phyloP scores from a whole-genome alignment of 305 asterid species.

The Plantago rigida region DNA sequence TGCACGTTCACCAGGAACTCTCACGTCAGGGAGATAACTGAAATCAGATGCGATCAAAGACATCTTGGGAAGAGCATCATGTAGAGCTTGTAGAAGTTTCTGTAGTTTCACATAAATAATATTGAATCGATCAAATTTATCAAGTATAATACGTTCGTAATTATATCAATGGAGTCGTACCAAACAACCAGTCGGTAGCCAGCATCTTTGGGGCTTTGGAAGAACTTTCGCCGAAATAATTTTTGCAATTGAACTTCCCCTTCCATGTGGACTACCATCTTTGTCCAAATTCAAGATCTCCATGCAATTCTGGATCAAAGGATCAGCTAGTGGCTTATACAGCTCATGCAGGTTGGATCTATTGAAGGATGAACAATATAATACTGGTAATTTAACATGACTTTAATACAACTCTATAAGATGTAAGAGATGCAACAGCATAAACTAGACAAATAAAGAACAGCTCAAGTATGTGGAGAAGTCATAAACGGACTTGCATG shows the following conservation, averaged over 20 bases:
- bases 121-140: constrained; percentile 20
- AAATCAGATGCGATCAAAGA: constrained; percentile 90
- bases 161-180: constrained; percentile 35
- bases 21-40: constrained; percentile 91
- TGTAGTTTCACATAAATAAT: constrained; percentile 34
- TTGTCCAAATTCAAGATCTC: constrained; percentile 53
- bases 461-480: no score
- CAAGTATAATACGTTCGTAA: constrained; percentile 6
- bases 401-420: not conserved
- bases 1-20: constrained; percentile 88
- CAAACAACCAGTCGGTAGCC: constrained; percentile 97
- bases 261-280: constrained; percentile 50
- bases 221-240: constrained; percentile 53
- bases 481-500: no score
- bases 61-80: constrained; percentile 95
- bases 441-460: no score
- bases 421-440: not conserved
- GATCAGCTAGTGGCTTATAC: constrained; percentile 69
- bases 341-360: constrained; percentile 63
- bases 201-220: constrained; percentile 86
- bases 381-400: constrained; percentile 14
- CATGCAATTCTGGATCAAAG: constrained; percentile 67
- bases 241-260: constrained; percentile 37
- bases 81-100: constrained; percentile 85
- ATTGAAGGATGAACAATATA: constrained; percentile 25